Evolutionary conservation across 805 yeast genomes (phyloP).

Genomic region (Candida pini): DNA sequence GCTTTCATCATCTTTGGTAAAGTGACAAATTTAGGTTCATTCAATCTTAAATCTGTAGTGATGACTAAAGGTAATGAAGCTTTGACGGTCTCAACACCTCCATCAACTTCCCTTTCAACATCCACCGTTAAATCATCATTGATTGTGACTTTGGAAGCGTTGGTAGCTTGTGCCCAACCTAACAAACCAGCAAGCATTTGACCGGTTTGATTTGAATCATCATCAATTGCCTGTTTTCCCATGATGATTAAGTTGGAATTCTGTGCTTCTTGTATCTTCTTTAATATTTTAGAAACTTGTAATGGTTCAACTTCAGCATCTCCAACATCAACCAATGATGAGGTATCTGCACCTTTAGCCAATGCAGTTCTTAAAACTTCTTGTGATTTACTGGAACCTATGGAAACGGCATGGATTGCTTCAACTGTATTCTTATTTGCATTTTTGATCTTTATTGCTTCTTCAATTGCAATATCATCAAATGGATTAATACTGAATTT

Average conservation of each 20-base stretch:
- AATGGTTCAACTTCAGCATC: constrained; percentile 74
- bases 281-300: constrained; percentile 79
- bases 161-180: constrained; percentile 96
- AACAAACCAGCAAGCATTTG: constrained; percentile 92
- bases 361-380: constrained; percentile 84
- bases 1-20: constrained; percentile 98
- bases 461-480: constrained; percentile 96
- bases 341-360: constrained; percentile 90
- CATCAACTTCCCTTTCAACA: constrained; percentile 91
- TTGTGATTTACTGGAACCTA: constrained; percentile 82
- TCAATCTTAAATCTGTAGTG: constrained; percentile 90
- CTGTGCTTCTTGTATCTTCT: constrained; percentile 64
- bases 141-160: constrained; percentile 79
- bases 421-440: constrained; percentile 64
- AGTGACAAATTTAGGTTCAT: constrained; percentile 93
- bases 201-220: constrained; percentile 92
- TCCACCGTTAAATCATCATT: constrained; percentile 52
- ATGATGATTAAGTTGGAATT: constrained; percentile 74
- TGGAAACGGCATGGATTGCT: constrained; percentile 82
- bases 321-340: constrained; percentile 77
- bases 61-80: constrained; percentile 80
- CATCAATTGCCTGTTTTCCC: constrained; percentile 97
- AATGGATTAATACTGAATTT: constrained; percentile 94
- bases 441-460: constrained; percentile 75
- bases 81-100: constrained; percentile 80